These are phyloP conservation scores for Syzygium oleosum DNA, from an alignment of 345 rosid species.

Conservation along the genomic window DNA sequence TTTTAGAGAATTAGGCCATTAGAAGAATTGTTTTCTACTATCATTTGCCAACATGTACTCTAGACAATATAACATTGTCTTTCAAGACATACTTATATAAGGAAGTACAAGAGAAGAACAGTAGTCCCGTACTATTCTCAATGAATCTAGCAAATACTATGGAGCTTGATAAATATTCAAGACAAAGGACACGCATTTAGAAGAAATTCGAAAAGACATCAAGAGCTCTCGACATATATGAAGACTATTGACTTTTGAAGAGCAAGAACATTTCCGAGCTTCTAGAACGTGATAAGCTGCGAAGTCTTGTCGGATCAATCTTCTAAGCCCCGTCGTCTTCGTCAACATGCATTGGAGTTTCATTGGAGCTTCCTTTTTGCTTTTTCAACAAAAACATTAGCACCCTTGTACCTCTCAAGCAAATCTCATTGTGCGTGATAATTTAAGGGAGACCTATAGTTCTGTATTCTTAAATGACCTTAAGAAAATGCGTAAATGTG, in stretches of 20 bases:
- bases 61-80: neutral
- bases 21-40: neutral
- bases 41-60: neutral
- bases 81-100: neutral
- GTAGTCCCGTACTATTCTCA: neutral
- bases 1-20: no score
- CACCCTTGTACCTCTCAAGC: neutral
- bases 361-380: neutral
- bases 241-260: neutral
- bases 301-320: no score
- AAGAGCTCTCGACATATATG: neutral
- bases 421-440: fast-evolving
- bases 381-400: neutral
- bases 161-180: neutral
- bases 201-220: neutral
- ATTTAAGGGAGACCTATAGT: no score
- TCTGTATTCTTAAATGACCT: neutral
- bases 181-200: neutral
- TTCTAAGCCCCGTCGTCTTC: neutral
- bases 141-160: fast-evolving
- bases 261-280: neutral
- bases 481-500: neutral
- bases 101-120: neutral
- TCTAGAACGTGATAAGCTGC: neutral
- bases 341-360: neutral